These are phyloP conservation scores for Thermochaetoides dissita DNA, from an alignment of 2,329 filamentous ascomycete species.

Conservation along the genomic window DNA sequence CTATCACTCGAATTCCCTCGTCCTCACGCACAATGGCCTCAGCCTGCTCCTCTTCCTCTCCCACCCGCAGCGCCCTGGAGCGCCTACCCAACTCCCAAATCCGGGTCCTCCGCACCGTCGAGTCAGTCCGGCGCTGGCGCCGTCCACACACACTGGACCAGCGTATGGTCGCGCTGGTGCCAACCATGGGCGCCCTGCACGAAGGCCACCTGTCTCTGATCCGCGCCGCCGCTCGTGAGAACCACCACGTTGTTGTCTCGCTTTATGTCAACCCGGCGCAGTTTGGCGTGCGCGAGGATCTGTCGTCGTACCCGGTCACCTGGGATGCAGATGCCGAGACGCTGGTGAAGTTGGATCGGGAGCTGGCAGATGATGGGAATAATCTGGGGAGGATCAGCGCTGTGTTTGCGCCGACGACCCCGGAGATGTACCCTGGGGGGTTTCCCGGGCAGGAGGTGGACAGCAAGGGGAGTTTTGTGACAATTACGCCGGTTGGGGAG, in stretches of 20 bases:
- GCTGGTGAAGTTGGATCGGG: constrained; percentile 53
- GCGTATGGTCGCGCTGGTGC: constrained; percentile 72
- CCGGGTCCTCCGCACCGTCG: constrained; percentile 61
- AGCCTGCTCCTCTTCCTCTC: constrained; percentile 13
- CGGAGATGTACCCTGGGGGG: constrained; percentile 77
- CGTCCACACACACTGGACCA: constrained; percentile 50
- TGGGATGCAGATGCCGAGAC: constrained; percentile 64
- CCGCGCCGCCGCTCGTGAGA: constrained; percentile 68
- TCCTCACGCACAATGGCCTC: constrained; percentile 19
- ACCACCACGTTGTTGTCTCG: constrained; percentile 75
- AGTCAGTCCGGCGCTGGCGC: constrained; percentile 56
- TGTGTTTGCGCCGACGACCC: constrained; percentile 72
- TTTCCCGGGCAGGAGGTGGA: constrained; percentile 57
- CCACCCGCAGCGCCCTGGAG: constrained; percentile 21
- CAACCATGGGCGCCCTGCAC: constrained; percentile 97
- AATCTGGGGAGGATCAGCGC: constrained; percentile 60
- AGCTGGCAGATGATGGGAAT: constrained; percentile 48
- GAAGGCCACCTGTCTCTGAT: constrained; percentile 78
- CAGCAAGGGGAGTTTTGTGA: constrained; percentile 78
- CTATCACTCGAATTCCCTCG: neutral
- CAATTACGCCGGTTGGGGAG: constrained; percentile 69
- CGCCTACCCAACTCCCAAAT: constrained; percentile 45
- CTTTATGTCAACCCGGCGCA: constrained; percentile 96
- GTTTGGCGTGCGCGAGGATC: constrained; percentile 79
- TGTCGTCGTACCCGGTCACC: constrained; percentile 78